Percentiles rank a stretch among this genome's conserved stretches.
Conservation (phyloP, 78 protist genomes). For the Dictyostelium firmibasis region DNA sequence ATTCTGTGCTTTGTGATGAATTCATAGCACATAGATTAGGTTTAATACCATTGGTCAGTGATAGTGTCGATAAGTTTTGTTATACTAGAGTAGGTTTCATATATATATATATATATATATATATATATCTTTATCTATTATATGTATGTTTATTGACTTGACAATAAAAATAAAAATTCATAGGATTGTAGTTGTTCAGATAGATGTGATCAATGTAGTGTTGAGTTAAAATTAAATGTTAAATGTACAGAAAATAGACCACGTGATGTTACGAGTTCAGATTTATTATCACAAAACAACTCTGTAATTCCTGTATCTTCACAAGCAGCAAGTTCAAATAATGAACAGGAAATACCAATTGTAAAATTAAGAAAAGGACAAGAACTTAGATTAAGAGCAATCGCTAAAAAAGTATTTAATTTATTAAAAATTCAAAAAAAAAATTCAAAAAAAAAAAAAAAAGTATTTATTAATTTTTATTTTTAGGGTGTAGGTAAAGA, state of each 20-base stretch:
- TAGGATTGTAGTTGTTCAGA: slow-evolving; percentile 64
- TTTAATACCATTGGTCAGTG: slow-evolving; percentile 86
- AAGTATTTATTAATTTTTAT: too few species aligned
- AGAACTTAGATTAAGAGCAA: slow-evolving; percentile 79
- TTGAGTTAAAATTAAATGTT: slow-evolving; percentile 59
- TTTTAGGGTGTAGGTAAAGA: slow-evolving; percentile 92
- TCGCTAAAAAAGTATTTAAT: slow-evolving; percentile 73
- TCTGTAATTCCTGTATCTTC: slow-evolving; percentile 26
- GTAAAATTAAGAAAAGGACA: slow-evolving; percentile 86
- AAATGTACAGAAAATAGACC: slow-evolving; percentile 40
- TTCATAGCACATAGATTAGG: slow-evolving; percentile 96
- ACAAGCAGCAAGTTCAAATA: not conserved
- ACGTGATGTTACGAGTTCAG: slow-evolving; percentile 40
- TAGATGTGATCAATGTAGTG: slow-evolving; percentile 83
- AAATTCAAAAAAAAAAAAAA: too few species aligned
- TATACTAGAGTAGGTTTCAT: slow-evolving; percentile 63
- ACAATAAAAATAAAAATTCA: not conserved
- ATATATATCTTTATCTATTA: not conserved
- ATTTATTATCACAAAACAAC: slow-evolving; percentile 38
- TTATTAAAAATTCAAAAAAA: too few species aligned
- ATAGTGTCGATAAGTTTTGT: slow-evolving; percentile 1
- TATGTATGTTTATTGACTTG: too few species aligned
- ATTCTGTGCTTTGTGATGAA: slow-evolving; percentile 92
- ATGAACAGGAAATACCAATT: slow-evolving; percentile 78
- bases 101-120: too few species aligned